Evolutionary conservation across 129 eudicot species (phyloP), one percentile per base, ranked within the genome.

Genomic region (Helichrysum umbraculigerum): DNA sequence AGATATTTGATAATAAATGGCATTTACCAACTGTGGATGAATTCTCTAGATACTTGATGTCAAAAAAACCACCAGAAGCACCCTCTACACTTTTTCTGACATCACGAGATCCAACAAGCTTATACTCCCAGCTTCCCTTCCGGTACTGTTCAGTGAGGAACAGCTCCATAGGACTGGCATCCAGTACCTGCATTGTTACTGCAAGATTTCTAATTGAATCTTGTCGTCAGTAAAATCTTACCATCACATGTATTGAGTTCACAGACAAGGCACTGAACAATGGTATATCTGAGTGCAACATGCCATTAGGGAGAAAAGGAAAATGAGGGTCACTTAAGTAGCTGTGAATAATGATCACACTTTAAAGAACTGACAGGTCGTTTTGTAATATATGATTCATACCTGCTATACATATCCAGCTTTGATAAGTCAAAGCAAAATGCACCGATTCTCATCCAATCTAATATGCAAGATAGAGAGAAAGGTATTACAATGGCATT

Each of bases 361-460:
- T 72, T 71, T 72, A 50, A 66, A 79, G 70, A 59, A 10, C 19
- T 41, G 21, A 28, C 2, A 37, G 57, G 34, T 68, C n/a, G 54
- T 76, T 25, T 47, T 54, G 37, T 66, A 68, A 47, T 74, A 58
- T 79, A 65, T n/a, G 14, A 12, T 32, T 11, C 71, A n/a, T 91
- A 94, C 99, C 99, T 73, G 99, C 96, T 71, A 94, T 86, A 97
- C 99, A 94, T 77, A 94, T 69, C 99, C 99, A 72, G 85, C 78
- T 75, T 89, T 54, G 89, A 52, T 12, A 97, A 91, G 79, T 86
- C 78, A 72, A 91, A 83, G 78, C 78, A 81, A 76, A 91, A 94
- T 56, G 97, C 96, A 37, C 97, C 99, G 76, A 94, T 86, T 25
- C 99, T 85, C 93, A 91, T 84, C 99, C 99, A 91, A 80, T 94